Percentiles rank a stretch among this genome's conserved stretches.
phyloP scores from a whole-genome alignment of 83 land plant species.

The Picea abies region DNA sequence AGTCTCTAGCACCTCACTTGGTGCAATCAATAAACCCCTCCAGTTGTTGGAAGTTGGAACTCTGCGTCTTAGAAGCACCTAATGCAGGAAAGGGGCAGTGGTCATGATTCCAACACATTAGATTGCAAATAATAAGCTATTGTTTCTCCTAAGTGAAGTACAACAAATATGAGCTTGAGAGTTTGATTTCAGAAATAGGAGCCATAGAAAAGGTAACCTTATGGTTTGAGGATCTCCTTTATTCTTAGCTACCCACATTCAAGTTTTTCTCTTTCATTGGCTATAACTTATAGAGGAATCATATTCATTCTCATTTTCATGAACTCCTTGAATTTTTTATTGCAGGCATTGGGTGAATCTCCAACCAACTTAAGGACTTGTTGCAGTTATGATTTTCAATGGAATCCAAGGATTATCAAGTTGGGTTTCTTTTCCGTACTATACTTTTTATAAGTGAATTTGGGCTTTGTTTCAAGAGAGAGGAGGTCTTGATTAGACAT shows the following conservation, averaged over 20 bases:
- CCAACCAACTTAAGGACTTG: neutral
- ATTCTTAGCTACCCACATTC: neutral
- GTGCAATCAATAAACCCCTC: neutral
- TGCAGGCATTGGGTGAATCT: conserved; percentile 12
- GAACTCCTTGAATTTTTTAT: neutral
- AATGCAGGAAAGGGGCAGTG: neutral
- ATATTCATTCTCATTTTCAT: neutral
- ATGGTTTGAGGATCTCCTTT: neutral
- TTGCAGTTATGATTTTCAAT: neutral
- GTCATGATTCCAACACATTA: neutral
- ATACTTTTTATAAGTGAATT: neutral
- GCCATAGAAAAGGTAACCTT: conserved; percentile 4
- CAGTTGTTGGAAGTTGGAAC: neutral
- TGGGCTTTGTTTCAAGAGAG: neutral
- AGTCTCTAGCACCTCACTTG: neutral
- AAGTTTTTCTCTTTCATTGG: neutral
- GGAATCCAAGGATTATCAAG: neutral
- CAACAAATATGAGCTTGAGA: neutral
- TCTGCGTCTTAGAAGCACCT: neutral
- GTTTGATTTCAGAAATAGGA: neutral
- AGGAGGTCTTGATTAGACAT: too few species aligned
- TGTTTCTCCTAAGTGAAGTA: neutral
- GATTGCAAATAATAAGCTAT: neutral
- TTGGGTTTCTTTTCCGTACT: neutral
- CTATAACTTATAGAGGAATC: neutral